These are phyloP conservation scores for Sporisorium iseilematis-ciliati DNA, from an alignment of 1,284 basidiomycete species.

Conservation along the genomic window DNA sequence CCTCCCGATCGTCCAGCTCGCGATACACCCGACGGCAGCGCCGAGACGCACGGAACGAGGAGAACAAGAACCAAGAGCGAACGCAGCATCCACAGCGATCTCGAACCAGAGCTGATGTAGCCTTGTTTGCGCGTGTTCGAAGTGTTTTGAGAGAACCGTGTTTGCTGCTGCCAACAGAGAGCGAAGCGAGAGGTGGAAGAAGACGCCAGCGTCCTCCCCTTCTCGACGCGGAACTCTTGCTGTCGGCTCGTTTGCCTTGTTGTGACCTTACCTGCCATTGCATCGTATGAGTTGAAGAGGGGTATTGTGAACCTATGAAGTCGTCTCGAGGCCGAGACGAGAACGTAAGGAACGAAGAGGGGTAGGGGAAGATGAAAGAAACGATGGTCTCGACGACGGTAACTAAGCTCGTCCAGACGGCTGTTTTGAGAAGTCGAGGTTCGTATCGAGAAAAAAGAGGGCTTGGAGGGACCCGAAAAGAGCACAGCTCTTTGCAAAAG, in stretches of 20 bases:
- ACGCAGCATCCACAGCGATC: constrained; percentile 30
- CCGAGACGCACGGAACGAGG: constrained; percentile 41
- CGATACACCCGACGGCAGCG: constrained; percentile 24
- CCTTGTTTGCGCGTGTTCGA: constrained; percentile 9
- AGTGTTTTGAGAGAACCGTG: constrained; percentile 2
- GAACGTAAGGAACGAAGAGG: neutral
- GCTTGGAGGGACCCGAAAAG: constrained; percentile 18
- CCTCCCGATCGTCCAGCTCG: constrained; percentile 24
- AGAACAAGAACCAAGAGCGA: constrained; percentile 36
- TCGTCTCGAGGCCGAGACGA: constrained; percentile 36
- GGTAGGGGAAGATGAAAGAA: neutral
- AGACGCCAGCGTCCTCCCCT: constrained; percentile 45
- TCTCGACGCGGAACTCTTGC: constrained; percentile 18
- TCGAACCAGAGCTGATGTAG: neutral
- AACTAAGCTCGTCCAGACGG: constrained; percentile 30
- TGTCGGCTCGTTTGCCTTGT: constrained; percentile 14
- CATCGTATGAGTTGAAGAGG: constrained; percentile 25
- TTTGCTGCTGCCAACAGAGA: constrained; percentile 15
- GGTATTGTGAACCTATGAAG: constrained; percentile 22
- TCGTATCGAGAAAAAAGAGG: constrained; percentile 5
- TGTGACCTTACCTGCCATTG: constrained; percentile 30
- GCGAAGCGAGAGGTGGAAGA: constrained; percentile 35
- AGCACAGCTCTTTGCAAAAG: constrained; percentile 44
- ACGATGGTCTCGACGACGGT: constrained; percentile 16
- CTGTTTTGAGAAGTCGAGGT: constrained; percentile 23